Base-by-base conservation (phyloP, 306 rosid genomes). In the apple (Malus domestica) region DNA sequence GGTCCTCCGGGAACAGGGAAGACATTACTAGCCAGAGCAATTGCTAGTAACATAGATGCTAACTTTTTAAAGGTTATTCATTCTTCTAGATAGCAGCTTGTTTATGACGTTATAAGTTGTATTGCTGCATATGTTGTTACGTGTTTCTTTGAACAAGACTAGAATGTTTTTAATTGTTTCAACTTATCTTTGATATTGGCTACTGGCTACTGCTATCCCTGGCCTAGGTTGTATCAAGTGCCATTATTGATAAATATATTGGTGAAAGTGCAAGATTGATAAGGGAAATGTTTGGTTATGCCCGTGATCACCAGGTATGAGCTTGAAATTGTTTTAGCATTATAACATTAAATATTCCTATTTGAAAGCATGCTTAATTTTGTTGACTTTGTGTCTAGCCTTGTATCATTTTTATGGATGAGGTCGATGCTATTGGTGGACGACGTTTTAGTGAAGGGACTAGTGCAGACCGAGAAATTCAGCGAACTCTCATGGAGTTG, bases 1-100 rank as follows among this genome's bases (percentile, higher is more conserved):
- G 98, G 98, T 54, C 97, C 98, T 83, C 98, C 98, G 22, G 97
- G 98, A 64, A 94, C 98, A 27, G 98, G 97, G 67, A 91, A 94
- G 87, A 94, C 98, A 29, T 75, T 94, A 75, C 89, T 94, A 23
- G 97, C 98, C 16, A 87, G 98, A 81, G 98, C 97, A 20, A 94
- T 94, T 85, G 98, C 97, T 32, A 95, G 99, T 71, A 95, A 95
- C 79, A 89, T 95, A 63, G 97, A 92, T 80, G 99, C 99, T 32
- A 95, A 91, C 86, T 95, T 95, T 84, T 79, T 95, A 46, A 95
- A 92, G 96, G 99, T 95, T 27, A 67, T 80, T 46, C 35, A 72
- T 42, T 74, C 67, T 69, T 52, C 66, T 62, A 16, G 40, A 33
- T 60, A 38, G 13, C 49, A 33, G 42, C 42, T 27, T 40, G 2